phyloP scores from a whole-genome alignment of 2,329 filamentous ascomycete species.

The Fusarium redolens region DNA sequence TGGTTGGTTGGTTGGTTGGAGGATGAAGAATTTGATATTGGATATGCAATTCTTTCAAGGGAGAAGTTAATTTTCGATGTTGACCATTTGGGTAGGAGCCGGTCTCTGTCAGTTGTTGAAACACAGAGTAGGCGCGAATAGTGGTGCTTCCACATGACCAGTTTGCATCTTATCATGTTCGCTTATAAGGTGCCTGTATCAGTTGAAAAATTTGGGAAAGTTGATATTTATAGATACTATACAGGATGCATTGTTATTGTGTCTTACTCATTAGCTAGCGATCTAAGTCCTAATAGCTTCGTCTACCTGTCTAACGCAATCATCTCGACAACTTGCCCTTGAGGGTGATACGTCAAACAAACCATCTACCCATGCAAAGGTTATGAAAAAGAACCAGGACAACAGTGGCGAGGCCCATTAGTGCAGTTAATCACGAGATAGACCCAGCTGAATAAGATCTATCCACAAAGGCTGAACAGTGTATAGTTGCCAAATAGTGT shows the following conservation, averaged over 20 bases:
- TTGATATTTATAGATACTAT: not conserved
- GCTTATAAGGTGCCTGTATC: not conserved
- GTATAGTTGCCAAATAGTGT: not conserved
- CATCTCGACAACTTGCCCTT: not conserved
- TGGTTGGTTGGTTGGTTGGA: not conserved
- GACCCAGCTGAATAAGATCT: not conserved
- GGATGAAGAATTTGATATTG: not conserved
- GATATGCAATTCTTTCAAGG: not conserved
- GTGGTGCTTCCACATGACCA: not conserved
- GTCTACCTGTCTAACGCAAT: not conserved
- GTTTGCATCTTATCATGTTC: not conserved
- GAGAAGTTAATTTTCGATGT: not conserved
- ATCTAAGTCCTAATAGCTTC: not conserved
- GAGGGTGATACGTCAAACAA: not conserved
- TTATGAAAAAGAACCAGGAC: not conserved
- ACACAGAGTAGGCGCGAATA: not conserved
- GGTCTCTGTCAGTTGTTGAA: not conserved
- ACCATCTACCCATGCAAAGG: not conserved
- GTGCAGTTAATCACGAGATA: not conserved
- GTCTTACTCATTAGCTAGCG: not conserved
- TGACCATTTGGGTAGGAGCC: not conserved
- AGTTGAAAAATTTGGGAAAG: not conserved
- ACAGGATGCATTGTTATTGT: not conserved
- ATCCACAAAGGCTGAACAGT: not conserved
- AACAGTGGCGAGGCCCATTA: not conserved